These are phyloP conservation scores for Candida succiphila DNA, from an alignment of 805 yeast species.

Conservation along the genomic window DNA sequence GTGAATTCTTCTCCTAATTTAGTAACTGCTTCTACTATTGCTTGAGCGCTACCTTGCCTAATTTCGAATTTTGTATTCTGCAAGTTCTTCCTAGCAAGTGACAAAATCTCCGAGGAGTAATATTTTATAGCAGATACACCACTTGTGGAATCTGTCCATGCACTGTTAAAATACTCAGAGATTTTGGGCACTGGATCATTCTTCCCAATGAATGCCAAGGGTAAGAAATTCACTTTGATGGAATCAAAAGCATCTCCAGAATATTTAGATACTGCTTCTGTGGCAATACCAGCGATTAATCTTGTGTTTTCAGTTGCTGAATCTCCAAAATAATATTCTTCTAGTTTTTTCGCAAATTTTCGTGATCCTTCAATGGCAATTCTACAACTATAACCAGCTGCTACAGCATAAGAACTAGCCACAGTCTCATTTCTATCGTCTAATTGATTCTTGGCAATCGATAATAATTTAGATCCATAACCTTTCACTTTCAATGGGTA, in stretches of 20 bases:
- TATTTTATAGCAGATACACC: conserved; percentile 65
- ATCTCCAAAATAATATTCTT: conserved; percentile 49
- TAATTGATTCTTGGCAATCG: conserved; percentile 47
- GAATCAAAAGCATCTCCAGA: conserved; percentile 58
- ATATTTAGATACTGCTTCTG: conserved; percentile 57
- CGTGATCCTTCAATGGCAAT: conserved; percentile 44
- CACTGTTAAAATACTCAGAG: conserved; percentile 39
- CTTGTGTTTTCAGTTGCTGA: conserved; percentile 30
- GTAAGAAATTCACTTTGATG: conserved; percentile 57
- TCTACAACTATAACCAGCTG: conserved; percentile 72
- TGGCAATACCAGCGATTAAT: conserved; percentile 47
- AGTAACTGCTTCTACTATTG: conserved; percentile 51
- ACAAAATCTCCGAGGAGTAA: conserved; percentile 60
- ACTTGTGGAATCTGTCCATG: conserved; percentile 72
- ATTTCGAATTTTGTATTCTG: conserved; percentile 49
- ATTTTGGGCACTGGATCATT: conserved; percentile 48
- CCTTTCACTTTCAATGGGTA: conserved; percentile 35
- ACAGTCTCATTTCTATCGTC: conserved; percentile 66
- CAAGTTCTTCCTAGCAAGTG: conserved; percentile 38
- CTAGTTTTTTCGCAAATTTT: conserved; percentile 42
- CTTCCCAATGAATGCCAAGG: conserved; percentile 70
- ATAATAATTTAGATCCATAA: conserved; percentile 55
- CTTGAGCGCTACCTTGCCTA: conserved; percentile 60
- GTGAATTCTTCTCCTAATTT: conserved; percentile 24
- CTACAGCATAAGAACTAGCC: conserved; percentile 63